Base-by-base conservation (phyloP, 345 rosid species). In the Cardamine resedifolia region DNA sequence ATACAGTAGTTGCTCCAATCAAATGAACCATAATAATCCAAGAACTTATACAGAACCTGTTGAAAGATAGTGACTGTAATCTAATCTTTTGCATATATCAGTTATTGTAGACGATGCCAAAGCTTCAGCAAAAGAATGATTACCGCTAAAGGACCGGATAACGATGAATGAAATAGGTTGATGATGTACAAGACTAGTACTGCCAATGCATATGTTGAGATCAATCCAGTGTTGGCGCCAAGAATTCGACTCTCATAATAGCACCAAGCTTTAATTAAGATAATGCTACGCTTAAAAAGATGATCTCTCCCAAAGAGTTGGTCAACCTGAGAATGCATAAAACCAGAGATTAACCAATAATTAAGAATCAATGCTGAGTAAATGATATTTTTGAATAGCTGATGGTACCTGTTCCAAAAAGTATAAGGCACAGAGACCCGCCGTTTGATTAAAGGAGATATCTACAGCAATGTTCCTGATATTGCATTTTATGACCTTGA, bases 191-290 rank as follows among this genome's bases (percentile, higher is more conserved):
- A 80, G 72, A 94, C 87, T 72, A 94, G 70, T 7, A 81, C 86
- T 73, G 92, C 96, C 78, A 93, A 77, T 6, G 93, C 98, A 80
- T 88, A 93, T 8, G 98, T 87, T 27, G 98, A 86, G 65, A 93
- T 83, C 79, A 93, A 66, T 48, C 98, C 94, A 75, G 81, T 85
- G 71, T 88, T 88, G 30, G 97, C 91, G 60, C 98, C 97, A 52
- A 93, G 97, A 71, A 87, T 84, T 12, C 98, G 89, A 80, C 98
- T 90, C 81, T 93, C 98, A 44, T 93, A 93, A 60, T 87, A 93
- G 83, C 98, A 93, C 98, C 98, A 93, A 38, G 94, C 91, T 81
- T 93, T 93, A 52, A 85, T 75, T 79, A 93, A 79, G 71, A 87
- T 78, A 44, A 90, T 74, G 77, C 98, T 90, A 72, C 80, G 88